Percentiles rank a stretch among this genome's conserved stretches.
These are phyloP conservation scores for Inonotus obliquus DNA, from an alignment of 1,284 basidiomycete genomes.

Conservation along the genomic window DNA sequence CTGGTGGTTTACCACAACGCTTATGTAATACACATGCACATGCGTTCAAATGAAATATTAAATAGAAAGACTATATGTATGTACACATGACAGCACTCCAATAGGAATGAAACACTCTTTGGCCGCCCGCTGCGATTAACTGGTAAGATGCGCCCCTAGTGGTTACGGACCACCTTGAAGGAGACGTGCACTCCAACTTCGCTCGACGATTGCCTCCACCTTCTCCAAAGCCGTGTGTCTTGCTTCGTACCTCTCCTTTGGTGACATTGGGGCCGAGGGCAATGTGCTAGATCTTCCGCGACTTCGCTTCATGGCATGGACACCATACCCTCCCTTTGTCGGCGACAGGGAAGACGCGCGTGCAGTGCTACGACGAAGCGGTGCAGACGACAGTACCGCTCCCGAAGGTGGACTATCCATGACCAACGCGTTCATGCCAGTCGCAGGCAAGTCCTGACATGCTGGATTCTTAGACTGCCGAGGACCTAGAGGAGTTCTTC, in stretches of 20 bases:
- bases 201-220: constrained; percentile 14
- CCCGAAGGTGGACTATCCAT: not conserved
- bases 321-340: not conserved
- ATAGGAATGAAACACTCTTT: not conserved
- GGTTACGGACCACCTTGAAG: constrained; percentile 2
- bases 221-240: constrained; percentile 10
- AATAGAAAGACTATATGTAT: too few species aligned
- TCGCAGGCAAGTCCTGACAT: constrained; percentile 2
- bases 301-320: not conserved
- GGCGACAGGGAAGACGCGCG: constrained; percentile 6
- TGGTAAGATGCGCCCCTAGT: not conserved
- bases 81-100: too few species aligned
- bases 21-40: too few species aligned
- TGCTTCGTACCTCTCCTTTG: constrained; percentile 14
- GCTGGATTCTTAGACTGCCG: constrained; percentile 3
- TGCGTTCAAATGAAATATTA: too few species aligned
- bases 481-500: not conserved
- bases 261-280: constrained; percentile 4
- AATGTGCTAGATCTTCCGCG: not conserved
- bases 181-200: constrained; percentile 9
- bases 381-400: not conserved
- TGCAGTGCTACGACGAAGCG: not conserved
- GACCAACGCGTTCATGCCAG: not conserved
- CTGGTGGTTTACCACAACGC: too few species aligned
- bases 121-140: not conserved